Conservation (phyloP, 2,329 filamentous ascomycete genomes). For the Claviceps humidiphila region DNA sequence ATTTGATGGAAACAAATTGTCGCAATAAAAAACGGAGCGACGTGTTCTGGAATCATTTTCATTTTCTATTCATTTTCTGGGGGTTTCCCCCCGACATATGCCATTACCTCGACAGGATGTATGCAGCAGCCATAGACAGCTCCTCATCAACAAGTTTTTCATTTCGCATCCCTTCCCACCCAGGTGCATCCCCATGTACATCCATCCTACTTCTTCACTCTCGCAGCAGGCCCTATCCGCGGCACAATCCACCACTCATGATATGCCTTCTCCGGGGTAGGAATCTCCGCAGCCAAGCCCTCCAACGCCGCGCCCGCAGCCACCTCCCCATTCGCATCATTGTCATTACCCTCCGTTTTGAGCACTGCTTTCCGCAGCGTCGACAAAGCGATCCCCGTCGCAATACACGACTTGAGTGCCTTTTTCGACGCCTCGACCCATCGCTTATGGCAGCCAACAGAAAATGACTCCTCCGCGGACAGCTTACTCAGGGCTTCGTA, state of each 20-base stretch:
- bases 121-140: too few species aligned
- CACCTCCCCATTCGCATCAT: neutral
- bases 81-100: too few species aligned
- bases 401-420: slow-evolving; percentile 57
- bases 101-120: too few species aligned
- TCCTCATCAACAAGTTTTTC: neutral
- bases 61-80: too few species aligned
- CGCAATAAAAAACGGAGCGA: too few species aligned
- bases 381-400: slow-evolving; percentile 50
- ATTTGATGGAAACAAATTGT: too few species aligned
- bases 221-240: slow-evolving; percentile 21
- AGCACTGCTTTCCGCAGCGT: slow-evolving; percentile 44
- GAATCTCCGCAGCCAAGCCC: slow-evolving; percentile 35
- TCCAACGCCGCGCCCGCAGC: slow-evolving; percentile 15
- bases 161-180: neutral
- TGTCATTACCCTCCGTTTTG: slow-evolving; percentile 11
- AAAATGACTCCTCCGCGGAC: slow-evolving; percentile 38
- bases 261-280: slow-evolving; percentile 38
- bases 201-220: neutral
- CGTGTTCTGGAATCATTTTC: too few species aligned
- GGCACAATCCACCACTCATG: slow-evolving; percentile 56
- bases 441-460: slow-evolving; percentile 42
- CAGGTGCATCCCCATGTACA: too few species aligned
- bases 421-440: slow-evolving; percentile 49
- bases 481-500: slow-evolving; percentile 44